A percentile compares a stretch with the other conserved stretches of the same genome.
phyloP scores from a whole-genome alignment of 139 green algal genomes.

The Haematococcus sp. region DNA sequence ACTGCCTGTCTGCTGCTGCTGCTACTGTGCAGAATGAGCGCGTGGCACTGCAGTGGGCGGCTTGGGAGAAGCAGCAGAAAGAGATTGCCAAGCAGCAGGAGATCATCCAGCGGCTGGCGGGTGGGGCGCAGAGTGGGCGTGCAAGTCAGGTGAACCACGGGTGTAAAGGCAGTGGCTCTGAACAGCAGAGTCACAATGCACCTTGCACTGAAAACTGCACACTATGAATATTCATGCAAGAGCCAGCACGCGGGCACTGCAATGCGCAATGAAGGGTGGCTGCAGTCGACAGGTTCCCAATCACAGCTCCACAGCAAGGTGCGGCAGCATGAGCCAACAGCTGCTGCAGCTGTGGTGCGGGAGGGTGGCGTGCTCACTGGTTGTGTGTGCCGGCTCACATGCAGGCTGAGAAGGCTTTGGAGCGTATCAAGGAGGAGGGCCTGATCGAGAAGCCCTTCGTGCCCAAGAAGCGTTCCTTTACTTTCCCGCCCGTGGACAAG shows the following conservation, averaged over 20 bases:
- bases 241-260: no score
- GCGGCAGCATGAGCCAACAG: no score
- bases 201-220: no score
- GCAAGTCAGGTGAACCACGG: conserved; percentile 25
- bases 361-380: neutral
- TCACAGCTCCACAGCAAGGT: no score
- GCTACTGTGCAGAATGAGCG: conserved; percentile 62
- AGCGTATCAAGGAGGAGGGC: conserved; percentile 76
- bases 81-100: conserved; percentile 78
- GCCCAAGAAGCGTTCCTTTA: conserved; percentile 45
- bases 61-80: conserved; percentile 97
- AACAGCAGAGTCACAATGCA: no score
- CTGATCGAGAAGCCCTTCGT: conserved; percentile 85
- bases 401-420: conserved; percentile 89
- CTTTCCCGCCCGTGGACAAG: conserved; percentile 38
- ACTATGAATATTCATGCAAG: no score
- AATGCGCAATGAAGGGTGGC: no score
- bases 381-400: neutral
- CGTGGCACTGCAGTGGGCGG: conserved; percentile 73
- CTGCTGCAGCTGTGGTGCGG: no score
- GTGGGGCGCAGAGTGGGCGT: conserved; percentile 54
- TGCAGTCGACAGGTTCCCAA: no score
- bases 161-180: no score
- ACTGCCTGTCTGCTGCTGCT: no score
- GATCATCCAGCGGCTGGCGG: conserved; percentile 50